Conservation (phyloP, 75 land plant genomes). For the Pinus tabuliformis region DNA sequence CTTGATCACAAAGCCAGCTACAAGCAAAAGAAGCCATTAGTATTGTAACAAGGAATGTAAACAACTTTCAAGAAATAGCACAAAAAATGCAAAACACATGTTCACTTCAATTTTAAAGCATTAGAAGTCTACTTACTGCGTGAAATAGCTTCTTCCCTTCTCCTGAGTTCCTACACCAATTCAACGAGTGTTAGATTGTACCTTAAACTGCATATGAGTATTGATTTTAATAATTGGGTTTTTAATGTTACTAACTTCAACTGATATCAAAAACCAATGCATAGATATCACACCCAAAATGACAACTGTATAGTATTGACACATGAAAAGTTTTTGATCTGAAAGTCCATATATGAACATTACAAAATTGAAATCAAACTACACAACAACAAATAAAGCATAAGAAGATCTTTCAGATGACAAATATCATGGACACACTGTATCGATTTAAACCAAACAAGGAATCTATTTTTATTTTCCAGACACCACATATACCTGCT, state of each 20-base stretch:
- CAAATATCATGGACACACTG: background rate
- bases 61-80: background rate
- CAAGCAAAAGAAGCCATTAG: slow-evolving; percentile 1
- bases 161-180: slow-evolving; percentile 66
- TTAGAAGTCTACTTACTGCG: slow-evolving; percentile 44
- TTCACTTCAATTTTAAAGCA: background rate
- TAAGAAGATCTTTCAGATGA: background rate
- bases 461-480: background rate
- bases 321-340: background rate
- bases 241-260: background rate
- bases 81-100: slow-evolving; percentile 1
- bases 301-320: background rate
- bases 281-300: background rate
- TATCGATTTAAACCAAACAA: too few relatives aligned
- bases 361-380: background rate
- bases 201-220: slow-evolving; percentile 4
- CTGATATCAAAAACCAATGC: background rate
- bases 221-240: background rate
- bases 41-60: background rate
- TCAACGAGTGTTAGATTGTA: background rate
- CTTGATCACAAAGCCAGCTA: slow-evolving; percentile 81
- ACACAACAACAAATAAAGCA: background rate
- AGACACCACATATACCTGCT: slow-evolving; percentile 38
- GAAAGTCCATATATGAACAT: background rate
- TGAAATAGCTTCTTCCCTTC: slow-evolving; percentile 87